Evolutionary conservation across 371 early-diverging fungal genomes (phyloP).

Genomic region (Rhizopus microsporus): DNA sequence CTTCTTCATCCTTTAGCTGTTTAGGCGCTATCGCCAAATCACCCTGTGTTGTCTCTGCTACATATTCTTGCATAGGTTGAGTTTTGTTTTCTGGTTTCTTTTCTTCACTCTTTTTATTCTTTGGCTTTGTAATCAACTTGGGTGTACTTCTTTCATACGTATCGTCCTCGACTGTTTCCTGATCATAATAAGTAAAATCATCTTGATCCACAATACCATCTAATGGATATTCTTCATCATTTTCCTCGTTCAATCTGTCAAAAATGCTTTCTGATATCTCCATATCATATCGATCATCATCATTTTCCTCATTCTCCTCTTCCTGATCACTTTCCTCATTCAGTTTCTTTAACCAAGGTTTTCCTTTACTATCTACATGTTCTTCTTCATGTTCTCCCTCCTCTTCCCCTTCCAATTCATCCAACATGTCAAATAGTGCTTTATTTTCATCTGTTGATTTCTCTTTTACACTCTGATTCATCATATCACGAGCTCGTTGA

Average conservation of each 20-base stretch:
- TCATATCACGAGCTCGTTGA: constrained; percentile 33
- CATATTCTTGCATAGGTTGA: neutral
- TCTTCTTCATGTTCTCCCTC: constrained; percentile 34
- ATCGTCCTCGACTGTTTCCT: constrained; percentile 33
- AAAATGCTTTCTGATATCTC: constrained; percentile 46
- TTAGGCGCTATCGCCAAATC: neutral
- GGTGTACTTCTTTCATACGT: constrained; percentile 26
- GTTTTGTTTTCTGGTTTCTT: neutral
- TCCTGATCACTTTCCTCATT: constrained; percentile 28
- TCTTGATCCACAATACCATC: constrained; percentile 58
- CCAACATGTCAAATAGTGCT: constrained; percentile 19
- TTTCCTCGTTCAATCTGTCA: constrained; percentile 49
- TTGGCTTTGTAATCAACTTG: constrained; percentile 15
- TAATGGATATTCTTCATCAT: constrained; percentile 54
- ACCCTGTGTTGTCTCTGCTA: neutral
- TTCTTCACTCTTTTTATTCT: constrained; percentile 7
- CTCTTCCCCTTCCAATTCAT: constrained; percentile 51
- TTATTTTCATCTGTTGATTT: constrained; percentile 55
- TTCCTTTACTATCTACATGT: neutral
- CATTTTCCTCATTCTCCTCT: constrained; percentile 36
- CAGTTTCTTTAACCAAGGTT: neutral
- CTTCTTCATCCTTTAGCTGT: neutral
- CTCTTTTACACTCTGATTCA: constrained; percentile 18
- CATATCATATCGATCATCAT: constrained; percentile 54
- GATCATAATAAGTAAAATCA: constrained; percentile 58